Base-by-base conservation (phyloP, 768 basidiomycete species). In the Lanmaoa pseudosensibilis region DNA sequence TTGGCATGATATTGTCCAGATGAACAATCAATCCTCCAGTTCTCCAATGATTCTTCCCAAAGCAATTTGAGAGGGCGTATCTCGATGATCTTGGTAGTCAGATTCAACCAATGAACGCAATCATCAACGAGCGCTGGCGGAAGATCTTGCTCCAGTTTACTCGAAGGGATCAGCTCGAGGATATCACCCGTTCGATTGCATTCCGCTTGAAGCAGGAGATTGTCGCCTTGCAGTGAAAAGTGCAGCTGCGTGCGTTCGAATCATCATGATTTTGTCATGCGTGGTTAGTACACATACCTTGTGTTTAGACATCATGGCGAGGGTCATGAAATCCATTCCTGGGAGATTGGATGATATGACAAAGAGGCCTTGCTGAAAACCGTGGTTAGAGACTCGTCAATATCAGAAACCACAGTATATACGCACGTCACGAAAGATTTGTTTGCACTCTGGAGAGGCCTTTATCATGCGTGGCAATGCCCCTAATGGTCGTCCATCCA, bases 21-120 rank as follows among this genome's bases (percentile, higher is more conserved):
- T 23, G 57, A 2, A 5, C 46, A 46, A 19, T 49, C 32, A 8
- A 69, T 50, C n/a, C 15, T 45, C 70, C 71, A 71, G 34, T 73
- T 55, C 2, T 51, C 50, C 0, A 43, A 13, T 0, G 64, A 69
- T 5, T 55, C 21, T 4, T 54, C 45, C 71, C 71, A 72, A 0
- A 48, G 7, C 12, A 36, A 33, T 12, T 61, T 23, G 1, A 56
- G 32, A n/a, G 66, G 62, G 0, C 64, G 60, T 27, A 73, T 58
- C 23, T 73, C 72, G 4, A 73, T 61, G n/a, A 34, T 46, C 1
- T 19, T 5, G 0, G 45, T 52, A 8, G 49, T 18, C 0, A 68
- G 38, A 38, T 68, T 55, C 19, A 73, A 49, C 69, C 71, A 73
- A 32, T 69, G 70, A 16, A 49, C 51, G 23, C 61, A 57, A 2